Evolutionary conservation across 352 stramenopile species (phyloP).

Genomic region (Halophytophthora batemanensis): DNA sequence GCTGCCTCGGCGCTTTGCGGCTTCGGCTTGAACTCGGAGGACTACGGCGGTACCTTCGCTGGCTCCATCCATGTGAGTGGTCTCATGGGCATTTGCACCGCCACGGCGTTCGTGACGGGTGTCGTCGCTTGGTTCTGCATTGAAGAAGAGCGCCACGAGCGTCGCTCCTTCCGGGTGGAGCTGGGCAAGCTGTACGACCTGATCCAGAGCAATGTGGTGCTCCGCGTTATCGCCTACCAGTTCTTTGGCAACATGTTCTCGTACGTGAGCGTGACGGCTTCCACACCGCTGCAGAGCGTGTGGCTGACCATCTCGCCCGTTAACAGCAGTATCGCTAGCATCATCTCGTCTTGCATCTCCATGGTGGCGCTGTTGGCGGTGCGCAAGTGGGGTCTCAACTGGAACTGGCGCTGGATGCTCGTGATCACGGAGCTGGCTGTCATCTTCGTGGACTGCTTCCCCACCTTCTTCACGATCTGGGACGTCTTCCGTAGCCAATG

Average conservation of each 20-base stretch:
- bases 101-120: conserved; percentile 29
- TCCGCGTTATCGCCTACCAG: conserved; percentile 51
- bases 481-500: conserved; percentile 50
- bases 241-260: conserved; percentile 61
- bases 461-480: conserved; percentile 48
- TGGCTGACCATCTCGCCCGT: conserved; percentile 44
- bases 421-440: conserved; percentile 33
- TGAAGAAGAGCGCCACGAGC: conserved; percentile 29
- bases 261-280: conserved; percentile 38
- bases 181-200: conserved; percentile 43
- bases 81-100: conserved; percentile 45
- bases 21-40: conserved; percentile 50
- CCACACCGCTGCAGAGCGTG: conserved; percentile 39
- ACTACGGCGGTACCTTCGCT: conserved; percentile 54
- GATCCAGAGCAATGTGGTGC: conserved; percentile 51
- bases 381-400: conserved; percentile 37
- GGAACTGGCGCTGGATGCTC: conserved; percentile 52
- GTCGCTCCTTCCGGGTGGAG: conserved; percentile 22
- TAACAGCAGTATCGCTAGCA: conserved; percentile 35
- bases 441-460: conserved; percentile 40
- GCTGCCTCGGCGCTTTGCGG: conserved; percentile 47
- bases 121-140: conserved; percentile 52
- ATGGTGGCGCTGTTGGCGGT: conserved; percentile 27
- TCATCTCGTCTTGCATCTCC: conserved; percentile 36
- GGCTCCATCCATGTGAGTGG: conserved; percentile 45